phyloP scores from a whole-genome alignment of 495 filamentous ascomycete genomes.

The Pseudoneurospora amorphoporcata region DNA sequence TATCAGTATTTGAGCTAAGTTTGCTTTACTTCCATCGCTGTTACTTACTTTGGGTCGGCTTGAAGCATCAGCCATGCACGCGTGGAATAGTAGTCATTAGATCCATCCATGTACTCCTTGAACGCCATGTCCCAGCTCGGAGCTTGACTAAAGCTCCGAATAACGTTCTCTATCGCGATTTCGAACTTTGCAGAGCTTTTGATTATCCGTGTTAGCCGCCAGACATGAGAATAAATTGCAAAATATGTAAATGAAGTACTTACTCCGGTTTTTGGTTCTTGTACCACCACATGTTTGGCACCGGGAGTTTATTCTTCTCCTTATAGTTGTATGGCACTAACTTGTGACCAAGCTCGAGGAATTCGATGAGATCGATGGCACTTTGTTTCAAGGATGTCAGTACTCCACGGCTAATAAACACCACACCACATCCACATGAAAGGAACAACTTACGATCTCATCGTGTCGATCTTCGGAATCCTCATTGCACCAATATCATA shows the following conservation, averaged over 20 bases:
- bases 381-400: not conserved
- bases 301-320: not conserved
- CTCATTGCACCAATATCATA: constrained; percentile 38
- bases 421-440: too few relatives aligned
- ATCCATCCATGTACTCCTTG: not conserved
- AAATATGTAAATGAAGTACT: not conserved
- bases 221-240: too few relatives aligned
- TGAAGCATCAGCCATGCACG: constrained; percentile 4
- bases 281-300: not conserved
- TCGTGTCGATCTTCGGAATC: constrained; percentile 22
- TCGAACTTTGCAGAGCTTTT: not conserved
- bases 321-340: not conserved
- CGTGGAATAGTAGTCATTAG: constrained; percentile 4
- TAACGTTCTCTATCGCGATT: not conserved
- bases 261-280: not conserved
- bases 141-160: not conserved
- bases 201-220: too few relatives aligned
- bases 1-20: not conserved
- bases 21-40: not conserved
- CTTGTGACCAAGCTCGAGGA: not conserved
- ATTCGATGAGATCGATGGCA: not conserved
- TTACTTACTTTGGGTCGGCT: not conserved
- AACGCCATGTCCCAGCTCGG: not conserved
- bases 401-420: not conserved
- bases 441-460: constrained; percentile 7